These are phyloP conservation scores for Psilocybe subaeruginosa DNA, from an alignment of 768 basidiomycete species.

Conservation along the genomic window DNA sequence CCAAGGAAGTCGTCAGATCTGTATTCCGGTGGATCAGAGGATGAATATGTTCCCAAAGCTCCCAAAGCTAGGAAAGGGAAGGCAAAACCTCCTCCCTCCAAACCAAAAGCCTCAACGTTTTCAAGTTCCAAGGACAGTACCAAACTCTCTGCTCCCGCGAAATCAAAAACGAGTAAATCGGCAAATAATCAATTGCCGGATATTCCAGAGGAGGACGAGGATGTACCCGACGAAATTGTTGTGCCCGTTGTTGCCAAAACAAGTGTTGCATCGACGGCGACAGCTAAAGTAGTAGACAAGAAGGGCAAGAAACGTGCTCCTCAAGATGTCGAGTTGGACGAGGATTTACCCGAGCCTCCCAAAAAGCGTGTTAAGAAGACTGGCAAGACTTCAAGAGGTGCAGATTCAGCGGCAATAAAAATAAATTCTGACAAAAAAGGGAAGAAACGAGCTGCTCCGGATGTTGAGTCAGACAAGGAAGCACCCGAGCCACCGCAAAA, in stretches of 20 bases:
- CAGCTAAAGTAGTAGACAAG: not conserved
- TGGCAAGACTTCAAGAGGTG: not conserved
- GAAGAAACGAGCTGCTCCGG: slow-evolving; percentile 3
- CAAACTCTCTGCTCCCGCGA: not conserved
- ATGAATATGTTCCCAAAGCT: slow-evolving; percentile 18
- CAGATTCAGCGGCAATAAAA: not conserved
- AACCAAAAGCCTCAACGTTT: not conserved
- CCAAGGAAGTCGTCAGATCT: slow-evolving; percentile 14
- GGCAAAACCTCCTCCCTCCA: not conserved
- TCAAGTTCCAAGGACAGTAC: not conserved
- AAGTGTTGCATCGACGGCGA: not conserved
- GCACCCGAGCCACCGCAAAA: not conserved
- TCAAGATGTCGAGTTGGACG: not conserved
- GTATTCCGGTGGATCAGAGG: slow-evolving; percentile 21
- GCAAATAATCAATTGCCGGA: slow-evolving; percentile 1
- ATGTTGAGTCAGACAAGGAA: not conserved
- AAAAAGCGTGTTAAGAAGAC: slow-evolving; percentile 11
- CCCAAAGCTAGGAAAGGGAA: not conserved
- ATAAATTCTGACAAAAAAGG: not conserved
- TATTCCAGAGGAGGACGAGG: slow-evolving; percentile 15
- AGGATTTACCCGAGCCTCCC: not conserved
- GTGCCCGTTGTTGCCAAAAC: not conserved
- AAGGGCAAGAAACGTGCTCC: not conserved
- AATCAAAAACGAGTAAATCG: not conserved
- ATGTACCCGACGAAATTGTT: not conserved